phyloP scores from a whole-genome alignment of 805 yeast genomes.

The Wickerhamiella qilinensis region DNA sequence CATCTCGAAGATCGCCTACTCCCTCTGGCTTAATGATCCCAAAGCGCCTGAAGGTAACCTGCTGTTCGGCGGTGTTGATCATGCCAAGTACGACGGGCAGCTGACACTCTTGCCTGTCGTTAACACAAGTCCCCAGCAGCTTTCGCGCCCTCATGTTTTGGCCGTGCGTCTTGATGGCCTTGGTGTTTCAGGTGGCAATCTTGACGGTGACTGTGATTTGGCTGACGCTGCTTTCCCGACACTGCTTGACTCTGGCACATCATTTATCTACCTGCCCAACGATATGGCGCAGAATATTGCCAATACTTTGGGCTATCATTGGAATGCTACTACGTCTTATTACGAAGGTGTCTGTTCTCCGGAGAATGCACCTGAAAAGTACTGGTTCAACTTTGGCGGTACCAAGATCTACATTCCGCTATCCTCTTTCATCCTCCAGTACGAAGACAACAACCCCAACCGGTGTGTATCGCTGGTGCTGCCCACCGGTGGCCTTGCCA shows the following conservation, averaged over 20 bases:
- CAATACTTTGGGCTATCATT: constrained; percentile 25
- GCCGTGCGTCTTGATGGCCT: constrained; percentile 9
- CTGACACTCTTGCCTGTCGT: constrained; percentile 18
- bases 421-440: constrained; percentile 12
- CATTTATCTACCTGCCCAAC: constrained; percentile 33
- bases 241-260: constrained; percentile 42
- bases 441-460: constrained; percentile 22
- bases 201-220: neutral
- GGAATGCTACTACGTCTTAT: constrained; percentile 24
- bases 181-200: neutral
- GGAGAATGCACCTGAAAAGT: constrained; percentile 23
- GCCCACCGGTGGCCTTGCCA: constrained; percentile 19
- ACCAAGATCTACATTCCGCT: constrained; percentile 14
- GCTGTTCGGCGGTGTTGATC: constrained; percentile 26
- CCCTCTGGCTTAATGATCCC: constrained; percentile 26
- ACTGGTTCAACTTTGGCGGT: constrained; percentile 16
- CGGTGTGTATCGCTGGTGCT: constrained; percentile 13
- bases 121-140: constrained; percentile 1
- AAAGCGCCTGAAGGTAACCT: constrained; percentile 20
- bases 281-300: constrained; percentile 17
- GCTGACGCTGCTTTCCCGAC: constrained; percentile 19
- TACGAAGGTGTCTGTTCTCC: constrained; percentile 16
- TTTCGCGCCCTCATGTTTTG: constrained; percentile 4
- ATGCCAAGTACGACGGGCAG: constrained; percentile 22
- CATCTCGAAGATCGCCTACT: constrained; percentile 27